Percentiles rank a stretch among this genome's conserved stretches.
These are phyloP conservation scores for Radiomyces spectabilis DNA, from an alignment of 192 early-diverging fungal genomes.

Conservation along the genomic window DNA sequence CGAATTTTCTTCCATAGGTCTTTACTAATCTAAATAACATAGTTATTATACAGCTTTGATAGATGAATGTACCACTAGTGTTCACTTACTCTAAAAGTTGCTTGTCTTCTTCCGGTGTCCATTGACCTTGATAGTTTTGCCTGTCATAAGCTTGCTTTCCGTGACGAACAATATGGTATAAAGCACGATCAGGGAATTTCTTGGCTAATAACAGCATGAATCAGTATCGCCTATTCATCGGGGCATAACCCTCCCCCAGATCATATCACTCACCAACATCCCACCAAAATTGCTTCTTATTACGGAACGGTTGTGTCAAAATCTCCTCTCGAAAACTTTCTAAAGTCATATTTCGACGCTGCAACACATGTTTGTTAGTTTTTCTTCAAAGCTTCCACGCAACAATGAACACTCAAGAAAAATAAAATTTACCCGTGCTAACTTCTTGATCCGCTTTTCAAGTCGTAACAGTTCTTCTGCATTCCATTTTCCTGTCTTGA, in stretches of 20 bases:
- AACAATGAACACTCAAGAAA: no score
- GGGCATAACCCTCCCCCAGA: background rate
- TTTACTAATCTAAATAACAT: background rate
- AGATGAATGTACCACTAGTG: background rate
- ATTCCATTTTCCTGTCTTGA: background rate
- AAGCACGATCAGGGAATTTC: constrained; percentile 1
- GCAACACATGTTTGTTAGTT: background rate
- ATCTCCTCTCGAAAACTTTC: background rate
- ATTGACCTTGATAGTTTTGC: background rate
- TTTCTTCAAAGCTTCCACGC: no score
- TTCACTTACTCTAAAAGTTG: background rate
- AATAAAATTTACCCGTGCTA: constrained; percentile 2
- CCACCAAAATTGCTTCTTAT: no score
- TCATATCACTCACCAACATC: no score
- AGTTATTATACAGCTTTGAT: background rate
- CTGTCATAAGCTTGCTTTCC: background rate
- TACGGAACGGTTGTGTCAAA: no score
- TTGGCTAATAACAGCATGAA: background rate
- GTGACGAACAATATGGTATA: background rate
- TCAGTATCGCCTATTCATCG: background rate
- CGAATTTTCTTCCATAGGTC: background rate
- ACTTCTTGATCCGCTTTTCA: constrained; percentile 10
- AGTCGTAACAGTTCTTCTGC: background rate
- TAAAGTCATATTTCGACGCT: background rate
- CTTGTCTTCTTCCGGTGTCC: background rate